Evolutionary conservation across 495 filamentous ascomycete genomes (phyloP).

Genomic region (Apodospora peruviana): DNA sequence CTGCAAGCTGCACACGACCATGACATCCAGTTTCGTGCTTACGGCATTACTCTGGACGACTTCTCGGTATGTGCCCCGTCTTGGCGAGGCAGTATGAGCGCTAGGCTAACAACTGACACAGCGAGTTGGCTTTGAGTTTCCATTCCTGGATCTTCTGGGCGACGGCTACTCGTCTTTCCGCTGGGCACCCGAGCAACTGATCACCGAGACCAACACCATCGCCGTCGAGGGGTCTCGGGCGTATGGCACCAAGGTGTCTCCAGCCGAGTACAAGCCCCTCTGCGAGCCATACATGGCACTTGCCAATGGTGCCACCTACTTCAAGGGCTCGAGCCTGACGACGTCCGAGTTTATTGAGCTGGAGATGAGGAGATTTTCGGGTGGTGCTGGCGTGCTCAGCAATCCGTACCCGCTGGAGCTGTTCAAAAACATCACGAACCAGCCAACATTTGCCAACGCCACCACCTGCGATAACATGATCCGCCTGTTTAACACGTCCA

Average conservation of each 20-base stretch:
- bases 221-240: constrained; percentile 30
- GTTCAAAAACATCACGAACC: constrained; percentile 38
- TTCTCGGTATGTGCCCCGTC: constrained; percentile 28
- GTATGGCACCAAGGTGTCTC: constrained; percentile 34
- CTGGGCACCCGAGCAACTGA: constrained; percentile 35
- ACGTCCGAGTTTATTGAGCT: constrained; percentile 24
- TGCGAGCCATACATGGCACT: constrained; percentile 31
- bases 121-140: constrained; percentile 42
- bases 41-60: constrained; percentile 32
- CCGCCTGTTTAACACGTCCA: constrained; percentile 34
- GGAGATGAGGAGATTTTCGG: constrained; percentile 15
- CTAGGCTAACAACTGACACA: constrained; percentile 12
- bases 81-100: background rate
- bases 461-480: constrained; percentile 33
- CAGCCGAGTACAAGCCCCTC: constrained; percentile 28
- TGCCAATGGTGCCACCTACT: constrained; percentile 24
- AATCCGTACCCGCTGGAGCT: constrained; percentile 31
- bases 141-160: constrained; percentile 33
- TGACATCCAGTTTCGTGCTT: constrained; percentile 30
- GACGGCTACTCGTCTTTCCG: constrained; percentile 35
- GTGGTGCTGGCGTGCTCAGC: background rate
- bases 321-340: constrained; percentile 17
- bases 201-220: constrained; percentile 25
- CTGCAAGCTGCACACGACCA: constrained; percentile 40
- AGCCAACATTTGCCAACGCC: constrained; percentile 35